These are phyloP conservation scores for Tirmania nivea DNA, from an alignment of 495 filamentous ascomycete species.

Conservation along the genomic window DNA sequence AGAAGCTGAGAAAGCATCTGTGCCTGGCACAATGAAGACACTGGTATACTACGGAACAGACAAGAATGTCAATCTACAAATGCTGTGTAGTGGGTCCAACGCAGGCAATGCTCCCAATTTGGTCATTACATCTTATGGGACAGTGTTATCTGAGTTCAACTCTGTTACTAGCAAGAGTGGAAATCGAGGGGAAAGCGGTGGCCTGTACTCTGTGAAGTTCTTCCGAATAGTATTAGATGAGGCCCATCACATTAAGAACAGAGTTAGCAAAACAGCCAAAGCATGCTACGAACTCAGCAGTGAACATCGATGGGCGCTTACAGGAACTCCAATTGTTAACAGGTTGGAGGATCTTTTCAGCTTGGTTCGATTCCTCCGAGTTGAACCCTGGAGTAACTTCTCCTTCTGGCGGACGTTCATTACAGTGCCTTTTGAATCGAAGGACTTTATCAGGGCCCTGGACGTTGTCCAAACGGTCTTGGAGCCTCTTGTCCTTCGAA, in stretches of 20 bases:
- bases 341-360: conserved; percentile 93
- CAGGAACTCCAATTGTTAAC: conserved; percentile 93
- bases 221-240: conserved; percentile 91
- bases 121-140: conserved; percentile 90
- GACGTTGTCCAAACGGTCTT: conserved; percentile 95
- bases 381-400: conserved; percentile 96
- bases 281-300: conserved; percentile 79
- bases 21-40: conserved; percentile 54
- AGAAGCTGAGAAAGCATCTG: conserved; percentile 73
- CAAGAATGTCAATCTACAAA: conserved; percentile 50
- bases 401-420: conserved; percentile 99
- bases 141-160: conserved; percentile 73
- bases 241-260: conserved; percentile 82
- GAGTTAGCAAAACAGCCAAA: conserved; percentile 50
- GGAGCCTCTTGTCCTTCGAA: conserved; percentile 79
- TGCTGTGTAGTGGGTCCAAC: conserved; percentile 55
- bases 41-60: conserved; percentile 83
- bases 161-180: conserved; percentile 35
- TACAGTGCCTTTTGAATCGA: conserved; percentile 85
- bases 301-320: conserved; percentile 77
- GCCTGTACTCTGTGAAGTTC: conserved; percentile 78
- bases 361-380: conserved; percentile 69
- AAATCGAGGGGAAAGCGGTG: conserved; percentile 37
- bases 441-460: conserved; percentile 75
- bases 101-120: conserved; percentile 57